Conservation (phyloP, 208 protist genomes). For the Trypanosoma boissoni region DNA sequence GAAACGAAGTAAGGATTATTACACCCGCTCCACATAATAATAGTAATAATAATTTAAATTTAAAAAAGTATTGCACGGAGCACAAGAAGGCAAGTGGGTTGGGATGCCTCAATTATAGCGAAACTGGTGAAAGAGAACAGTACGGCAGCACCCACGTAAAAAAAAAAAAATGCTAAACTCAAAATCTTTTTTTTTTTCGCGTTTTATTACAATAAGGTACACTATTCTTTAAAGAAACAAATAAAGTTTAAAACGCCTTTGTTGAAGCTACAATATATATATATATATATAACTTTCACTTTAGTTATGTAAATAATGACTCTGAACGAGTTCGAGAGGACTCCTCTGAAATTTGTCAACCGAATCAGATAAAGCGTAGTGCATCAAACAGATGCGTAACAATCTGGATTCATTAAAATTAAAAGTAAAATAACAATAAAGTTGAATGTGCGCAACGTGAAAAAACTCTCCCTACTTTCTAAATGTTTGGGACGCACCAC, state of each 20-base stretch:
- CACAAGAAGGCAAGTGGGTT: no score
- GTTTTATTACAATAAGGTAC: no score
- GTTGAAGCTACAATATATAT: background rate
- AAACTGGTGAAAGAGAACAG: no score
- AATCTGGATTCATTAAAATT: slow-evolving; percentile 17
- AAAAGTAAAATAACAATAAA: slow-evolving; percentile 43
- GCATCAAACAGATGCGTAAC: slow-evolving; percentile 36
- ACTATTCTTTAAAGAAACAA: slow-evolving; percentile 1
- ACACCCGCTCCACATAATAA: no score
- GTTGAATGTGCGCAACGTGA: slow-evolving; percentile 57
- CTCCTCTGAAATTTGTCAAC: slow-evolving; percentile 15
- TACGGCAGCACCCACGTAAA: no score
- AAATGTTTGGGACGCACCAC: slow-evolving; percentile 9
- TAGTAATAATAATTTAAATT: no score
- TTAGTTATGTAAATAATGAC: background rate
- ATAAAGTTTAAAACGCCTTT: background rate
- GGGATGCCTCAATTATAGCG: no score
- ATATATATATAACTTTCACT: slow-evolving; percentile 11
- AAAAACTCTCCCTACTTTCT: slow-evolving; percentile 32
- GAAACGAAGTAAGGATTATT: slow-evolving; percentile 12
- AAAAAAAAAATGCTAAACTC: background rate
- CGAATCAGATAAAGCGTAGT: slow-evolving; percentile 20
- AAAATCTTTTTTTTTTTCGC: no score
- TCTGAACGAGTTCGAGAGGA: slow-evolving; percentile 4
- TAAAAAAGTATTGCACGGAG: no score